These are phyloP conservation scores for Hyparrhenia diplandra DNA, from an alignment of 176 grass and related monocot genomes.

Conservation along the genomic window DNA sequence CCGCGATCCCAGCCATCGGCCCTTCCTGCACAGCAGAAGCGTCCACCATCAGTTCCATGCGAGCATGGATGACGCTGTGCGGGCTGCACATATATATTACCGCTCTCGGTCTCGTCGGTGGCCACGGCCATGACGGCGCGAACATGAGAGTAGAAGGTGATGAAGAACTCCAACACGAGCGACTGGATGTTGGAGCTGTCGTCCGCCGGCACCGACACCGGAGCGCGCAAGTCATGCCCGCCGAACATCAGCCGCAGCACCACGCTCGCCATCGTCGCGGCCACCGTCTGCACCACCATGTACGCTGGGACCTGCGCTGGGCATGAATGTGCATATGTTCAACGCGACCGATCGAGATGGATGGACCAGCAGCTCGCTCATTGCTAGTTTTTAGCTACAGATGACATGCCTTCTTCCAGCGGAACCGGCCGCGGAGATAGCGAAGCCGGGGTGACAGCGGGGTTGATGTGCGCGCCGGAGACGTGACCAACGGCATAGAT, in stretches of 20 bases:
- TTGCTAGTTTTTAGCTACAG: not conserved
- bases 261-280: slow-evolving; percentile 37
- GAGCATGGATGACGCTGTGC: not conserved
- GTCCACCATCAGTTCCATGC: not conserved
- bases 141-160: slow-evolving; percentile 87
- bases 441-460: slow-evolving; percentile 73
- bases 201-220: not conserved
- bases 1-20: slow-evolving; percentile 43
- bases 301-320: slow-evolving; percentile 55
- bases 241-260: slow-evolving; percentile 60
- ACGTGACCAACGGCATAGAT: slow-evolving; percentile 77
- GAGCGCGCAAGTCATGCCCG: slow-evolving; percentile 6
- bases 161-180: slow-evolving; percentile 65
- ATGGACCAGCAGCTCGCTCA: not conserved
- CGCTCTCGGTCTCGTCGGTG: slow-evolving; percentile 54
- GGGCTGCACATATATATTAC: not conserved
- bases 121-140: slow-evolving; percentile 70
- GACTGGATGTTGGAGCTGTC: slow-evolving; percentile 42
- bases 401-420: slow-evolving; percentile 62
- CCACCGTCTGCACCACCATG: slow-evolving; percentile 34
- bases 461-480: slow-evolving; percentile 91
- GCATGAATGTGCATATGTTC: not conserved
- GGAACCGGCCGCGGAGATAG: slow-evolving; percentile 55
- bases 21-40: slow-evolving; percentile 24
- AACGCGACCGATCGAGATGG: not conserved